Percentiles rank a stretch among this genome's conserved stretches.
These are phyloP conservation scores for Hevea brasiliensis DNA, from an alignment of 345 rosid genomes.

Conservation along the genomic window DNA sequence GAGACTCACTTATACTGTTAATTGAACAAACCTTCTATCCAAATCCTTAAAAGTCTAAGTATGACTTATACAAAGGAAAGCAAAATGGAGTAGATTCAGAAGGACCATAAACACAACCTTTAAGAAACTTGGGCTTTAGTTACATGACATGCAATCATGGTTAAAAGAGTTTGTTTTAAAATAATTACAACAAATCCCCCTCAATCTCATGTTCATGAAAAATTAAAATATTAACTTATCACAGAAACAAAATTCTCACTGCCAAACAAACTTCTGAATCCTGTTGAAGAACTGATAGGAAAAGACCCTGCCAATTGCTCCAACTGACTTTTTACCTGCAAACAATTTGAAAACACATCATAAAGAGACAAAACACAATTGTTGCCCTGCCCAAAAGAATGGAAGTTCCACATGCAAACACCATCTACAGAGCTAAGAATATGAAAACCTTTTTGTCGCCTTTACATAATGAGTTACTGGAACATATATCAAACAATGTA, in stretches of 20 bases:
- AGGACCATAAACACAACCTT: background rate
- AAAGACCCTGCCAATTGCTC: slow-evolving; percentile 62
- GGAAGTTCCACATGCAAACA: background rate
- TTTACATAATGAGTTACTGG: background rate
- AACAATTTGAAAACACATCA: background rate
- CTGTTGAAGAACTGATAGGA: slow-evolving; percentile 72
- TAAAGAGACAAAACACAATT: background rate
- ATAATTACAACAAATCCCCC: background rate
- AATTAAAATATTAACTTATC: slow-evolving; percentile 3
- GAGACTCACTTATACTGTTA: background rate
- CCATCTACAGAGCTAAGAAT: background rate
- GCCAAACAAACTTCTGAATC: slow-evolving; percentile 71
- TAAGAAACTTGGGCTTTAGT: background rate
- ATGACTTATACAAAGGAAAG: background rate
- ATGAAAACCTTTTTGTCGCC: background rate
- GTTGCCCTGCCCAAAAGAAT: background rate
- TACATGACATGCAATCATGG: background rate
- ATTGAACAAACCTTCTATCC: background rate
- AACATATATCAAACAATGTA: background rate
- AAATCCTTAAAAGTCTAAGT: background rate
- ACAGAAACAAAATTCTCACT: slow-evolving; percentile 42
- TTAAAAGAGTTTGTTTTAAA: background rate
- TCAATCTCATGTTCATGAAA: background rate
- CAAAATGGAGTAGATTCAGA: background rate
- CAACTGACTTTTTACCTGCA: background rate